A percentile compares a stretch with the other conserved stretches of the same genome.
These are phyloP conservation scores for Botrytis byssoidea DNA, from an alignment of 2,329 filamentous ascomycete genomes.

Conservation along the genomic window DNA sequence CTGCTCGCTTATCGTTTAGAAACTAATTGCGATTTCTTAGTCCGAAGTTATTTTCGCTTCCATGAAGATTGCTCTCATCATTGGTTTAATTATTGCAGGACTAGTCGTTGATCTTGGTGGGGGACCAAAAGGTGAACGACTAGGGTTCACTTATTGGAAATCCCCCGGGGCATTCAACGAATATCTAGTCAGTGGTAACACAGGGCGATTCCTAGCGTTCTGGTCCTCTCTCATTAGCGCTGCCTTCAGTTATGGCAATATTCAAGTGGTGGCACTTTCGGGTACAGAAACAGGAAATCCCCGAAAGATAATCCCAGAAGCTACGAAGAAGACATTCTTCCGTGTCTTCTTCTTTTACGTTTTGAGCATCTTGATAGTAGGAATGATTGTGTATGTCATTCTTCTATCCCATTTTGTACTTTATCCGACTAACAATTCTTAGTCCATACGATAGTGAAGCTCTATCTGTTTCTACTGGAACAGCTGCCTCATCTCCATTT, in stretches of 20 bases:
- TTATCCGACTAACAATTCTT: constrained; percentile 51
- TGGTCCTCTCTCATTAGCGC: constrained; percentile 47
- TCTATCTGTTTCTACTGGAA: constrained; percentile 42
- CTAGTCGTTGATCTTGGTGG: constrained; percentile 64
- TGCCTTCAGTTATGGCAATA: constrained; percentile 49
- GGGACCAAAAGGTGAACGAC: constrained; percentile 54
- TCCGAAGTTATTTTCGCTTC: constrained; percentile 51
- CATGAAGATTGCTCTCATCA: constrained; percentile 60
- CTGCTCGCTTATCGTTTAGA: constrained; percentile 55
- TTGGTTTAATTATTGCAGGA: constrained; percentile 61
- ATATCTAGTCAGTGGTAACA: constrained; percentile 59
- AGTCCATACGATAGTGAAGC: constrained; percentile 53
- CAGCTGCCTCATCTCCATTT: constrained; percentile 58
- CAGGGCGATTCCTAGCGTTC: constrained; percentile 57
- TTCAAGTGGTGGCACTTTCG: constrained; percentile 54
- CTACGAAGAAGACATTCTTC: constrained; percentile 51
- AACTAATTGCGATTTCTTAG: not conserved
- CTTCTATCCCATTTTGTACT: constrained; percentile 38
- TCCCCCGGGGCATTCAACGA: constrained; percentile 67
- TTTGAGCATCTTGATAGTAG: constrained; percentile 43
- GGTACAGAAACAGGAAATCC: constrained; percentile 56
- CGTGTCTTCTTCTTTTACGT: constrained; percentile 55
- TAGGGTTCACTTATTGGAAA: constrained; percentile 70
- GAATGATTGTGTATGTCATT: constrained; percentile 47
- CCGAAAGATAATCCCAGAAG: constrained; percentile 53